Evolutionary conservation across 164 flowering plant species (phyloP).

Genomic region (Tetracentron sinense): DNA sequence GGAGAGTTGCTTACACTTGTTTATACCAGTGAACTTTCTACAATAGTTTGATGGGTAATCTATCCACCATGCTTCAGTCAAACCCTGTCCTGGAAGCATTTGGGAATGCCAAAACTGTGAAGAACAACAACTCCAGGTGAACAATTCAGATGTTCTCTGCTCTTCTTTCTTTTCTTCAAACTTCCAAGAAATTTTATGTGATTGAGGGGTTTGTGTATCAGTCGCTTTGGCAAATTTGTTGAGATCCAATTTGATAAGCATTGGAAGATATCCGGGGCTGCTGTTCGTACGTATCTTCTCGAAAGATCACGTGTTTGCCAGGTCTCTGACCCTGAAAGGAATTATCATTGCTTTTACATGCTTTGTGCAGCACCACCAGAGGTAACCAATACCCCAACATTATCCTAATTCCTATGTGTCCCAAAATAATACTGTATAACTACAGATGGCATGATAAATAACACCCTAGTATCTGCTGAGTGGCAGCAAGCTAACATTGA

Average conservation of each 20-base stretch:
- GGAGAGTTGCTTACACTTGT: slow-evolving; percentile 1
- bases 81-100: slow-evolving; percentile 90
- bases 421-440: too few species aligned
- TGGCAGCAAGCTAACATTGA: background rate
- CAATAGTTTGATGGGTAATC: background rate
- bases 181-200: background rate
- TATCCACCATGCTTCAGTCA: slow-evolving; percentile 40
- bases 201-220: background rate
- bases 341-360: slow-evolving; percentile 4
- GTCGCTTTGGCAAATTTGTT: slow-evolving; percentile 8
- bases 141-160: background rate
- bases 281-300: slow-evolving; percentile 5
- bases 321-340: background rate
- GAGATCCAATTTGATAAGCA: slow-evolving; percentile 5
- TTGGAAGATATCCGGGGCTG: slow-evolving; percentile 2
- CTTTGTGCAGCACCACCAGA: slow-evolving; percentile 9
- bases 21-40: background rate
- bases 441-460: background rate
- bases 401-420: background rate
- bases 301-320: slow-evolving; percentile 5
- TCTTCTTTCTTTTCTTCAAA: background rate
- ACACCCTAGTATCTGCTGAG: background rate
- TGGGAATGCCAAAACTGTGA: slow-evolving; percentile 83
- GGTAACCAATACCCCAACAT: background rate
- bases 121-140: slow-evolving; percentile 88